phyloP scores from a whole-genome alignment of 108 stramenopile genomes.

The Skeletonema grethae region DNA sequence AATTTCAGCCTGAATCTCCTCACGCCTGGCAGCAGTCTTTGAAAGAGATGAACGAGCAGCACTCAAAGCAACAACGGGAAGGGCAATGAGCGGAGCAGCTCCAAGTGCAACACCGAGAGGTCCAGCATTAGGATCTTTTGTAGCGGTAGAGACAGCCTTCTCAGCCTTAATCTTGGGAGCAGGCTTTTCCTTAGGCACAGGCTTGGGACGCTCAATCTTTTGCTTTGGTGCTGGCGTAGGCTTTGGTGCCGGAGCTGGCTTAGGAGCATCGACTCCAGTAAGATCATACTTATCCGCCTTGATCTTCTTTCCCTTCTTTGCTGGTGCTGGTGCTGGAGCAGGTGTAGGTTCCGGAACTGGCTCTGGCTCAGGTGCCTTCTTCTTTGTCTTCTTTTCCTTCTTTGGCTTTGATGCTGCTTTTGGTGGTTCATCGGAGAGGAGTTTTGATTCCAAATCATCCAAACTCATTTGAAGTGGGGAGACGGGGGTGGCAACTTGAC shows the following conservation, averaged over 20 bases:
- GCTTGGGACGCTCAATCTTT: conserved; percentile 14
- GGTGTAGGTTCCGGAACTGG: conserved; percentile 30
- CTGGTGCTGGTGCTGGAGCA: conserved; percentile 25
- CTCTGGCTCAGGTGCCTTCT: conserved; percentile 37
- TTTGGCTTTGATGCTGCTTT: conserved; percentile 25
- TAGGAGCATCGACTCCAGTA: conserved; percentile 20
- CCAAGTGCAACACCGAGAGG: conserved; percentile 76
- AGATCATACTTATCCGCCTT: conserved; percentile 32
- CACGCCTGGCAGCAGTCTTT: conserved; percentile 65
- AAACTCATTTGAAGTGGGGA: conserved; percentile 21
- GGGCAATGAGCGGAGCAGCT: conserved; percentile 76
- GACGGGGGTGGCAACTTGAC: conserved; percentile 29
- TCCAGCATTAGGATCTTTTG: conserved; percentile 61
- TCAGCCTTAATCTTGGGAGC: conserved; percentile 22
- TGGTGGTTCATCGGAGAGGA: conserved; percentile 29
- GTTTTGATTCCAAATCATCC: conserved; percentile 50
- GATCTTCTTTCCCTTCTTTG: conserved; percentile 10
- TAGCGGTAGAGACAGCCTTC: conserved; percentile 15
- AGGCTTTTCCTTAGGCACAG: conserved; percentile 18
- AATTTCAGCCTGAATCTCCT: conserved; percentile 75
- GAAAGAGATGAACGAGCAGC: conserved; percentile 64
- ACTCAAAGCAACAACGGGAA: conserved; percentile 61
- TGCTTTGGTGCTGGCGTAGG: conserved; percentile 37
- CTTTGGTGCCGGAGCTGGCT: conserved; percentile 41
- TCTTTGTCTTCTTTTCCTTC: conserved; percentile 31